Base-by-base conservation (phyloP, 176 grass and related monocot species). In the Aegilops tauschii region DNA sequence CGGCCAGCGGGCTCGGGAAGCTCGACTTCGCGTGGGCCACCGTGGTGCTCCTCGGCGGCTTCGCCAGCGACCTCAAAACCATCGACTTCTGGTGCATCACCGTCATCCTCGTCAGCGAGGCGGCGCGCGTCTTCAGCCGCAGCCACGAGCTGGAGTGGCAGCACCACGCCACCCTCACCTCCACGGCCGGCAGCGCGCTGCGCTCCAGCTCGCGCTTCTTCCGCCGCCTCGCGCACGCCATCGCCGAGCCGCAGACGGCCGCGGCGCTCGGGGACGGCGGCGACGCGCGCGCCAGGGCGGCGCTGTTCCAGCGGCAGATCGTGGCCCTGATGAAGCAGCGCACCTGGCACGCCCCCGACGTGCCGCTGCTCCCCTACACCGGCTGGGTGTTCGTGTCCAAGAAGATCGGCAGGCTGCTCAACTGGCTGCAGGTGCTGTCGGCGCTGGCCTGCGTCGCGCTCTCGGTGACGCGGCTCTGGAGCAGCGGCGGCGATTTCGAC, bases 61-160 rank as follows among this genome's bases (percentile, higher is more conserved):
- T 92, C 63, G 87, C 90, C 5, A 74, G 69, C 79, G 6, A 12
- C 18, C 84, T 94, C 31, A 0, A 0, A 0, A 65, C 30, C 37
- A 65, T 9, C 27, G 95, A 95, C 82, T 95, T 97, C 78, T 88
- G 87, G 90, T 93, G 80, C 74, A 89, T 97, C 17, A 93, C 93
- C 12, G 23, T 93, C 9, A 91, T 97, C 66, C 91, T 97, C 58
- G 70, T 97, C 21, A 31, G 73, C 73, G 42, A 77, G 9, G 37
- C 27, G 37, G 61, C 61, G 78, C 61, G 61, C 39, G 39, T 80
- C 78, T 80, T 80, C 78, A 80, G 77, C 78, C 85, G 93, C 65
- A 95, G 93, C 80, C 93, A 92, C 49, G 93, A 92, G 90, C 90
- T 95, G 36, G 88, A 90, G 88, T 95, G 93, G 93, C 93, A 95